These are phyloP conservation scores for Byssoonygena ceratinophila DNA, from an alignment of 2,329 filamentous ascomycete species.

Conservation along the genomic window DNA sequence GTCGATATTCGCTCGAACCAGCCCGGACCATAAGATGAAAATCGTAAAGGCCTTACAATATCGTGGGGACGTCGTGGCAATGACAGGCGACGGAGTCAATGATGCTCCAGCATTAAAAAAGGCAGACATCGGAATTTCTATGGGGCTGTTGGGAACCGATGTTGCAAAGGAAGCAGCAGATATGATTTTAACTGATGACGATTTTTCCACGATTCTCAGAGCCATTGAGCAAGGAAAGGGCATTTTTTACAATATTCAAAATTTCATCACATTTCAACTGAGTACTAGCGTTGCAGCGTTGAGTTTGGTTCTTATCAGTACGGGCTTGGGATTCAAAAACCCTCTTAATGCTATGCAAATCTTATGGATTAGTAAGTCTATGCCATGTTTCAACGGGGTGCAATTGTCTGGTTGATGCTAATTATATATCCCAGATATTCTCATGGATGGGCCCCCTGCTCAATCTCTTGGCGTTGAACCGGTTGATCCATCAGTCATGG, in stretches of 20 bases:
- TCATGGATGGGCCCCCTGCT: constrained; percentile 97
- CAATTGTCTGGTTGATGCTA: constrained; percentile 19
- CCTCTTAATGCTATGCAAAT: constrained; percentile 99
- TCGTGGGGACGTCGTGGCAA: constrained; percentile 90
- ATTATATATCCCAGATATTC: constrained; percentile 64
- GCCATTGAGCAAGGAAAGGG: constrained; percentile 98
- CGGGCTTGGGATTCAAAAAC: constrained; percentile 83
- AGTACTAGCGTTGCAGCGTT: constrained; percentile 92
- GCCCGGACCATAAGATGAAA: constrained; percentile 95
- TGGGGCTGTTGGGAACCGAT: constrained; percentile 90
- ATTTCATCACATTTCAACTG: constrained; percentile 96
- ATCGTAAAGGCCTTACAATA: constrained; percentile 86
- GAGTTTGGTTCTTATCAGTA: constrained; percentile 83
- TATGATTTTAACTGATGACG: constrained; percentile 80
- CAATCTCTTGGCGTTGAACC: constrained; percentile 94
- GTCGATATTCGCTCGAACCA: constrained; percentile 91
- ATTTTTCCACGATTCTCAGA: constrained; percentile 80
- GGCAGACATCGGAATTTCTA: constrained; percentile 94
- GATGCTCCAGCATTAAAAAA: constrained; percentile 94
- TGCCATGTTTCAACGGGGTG: neutral
- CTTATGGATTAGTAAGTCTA: constrained; percentile 86
- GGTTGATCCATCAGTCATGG: constrained; percentile 91
- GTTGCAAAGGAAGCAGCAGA: constrained; percentile 91
- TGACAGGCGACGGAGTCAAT: constrained; percentile 98
- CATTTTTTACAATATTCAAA: constrained; percentile 99